Evolutionary conservation across 2,329 filamentous ascomycete species (phyloP).

Genomic region (Xylaria digitata): DNA sequence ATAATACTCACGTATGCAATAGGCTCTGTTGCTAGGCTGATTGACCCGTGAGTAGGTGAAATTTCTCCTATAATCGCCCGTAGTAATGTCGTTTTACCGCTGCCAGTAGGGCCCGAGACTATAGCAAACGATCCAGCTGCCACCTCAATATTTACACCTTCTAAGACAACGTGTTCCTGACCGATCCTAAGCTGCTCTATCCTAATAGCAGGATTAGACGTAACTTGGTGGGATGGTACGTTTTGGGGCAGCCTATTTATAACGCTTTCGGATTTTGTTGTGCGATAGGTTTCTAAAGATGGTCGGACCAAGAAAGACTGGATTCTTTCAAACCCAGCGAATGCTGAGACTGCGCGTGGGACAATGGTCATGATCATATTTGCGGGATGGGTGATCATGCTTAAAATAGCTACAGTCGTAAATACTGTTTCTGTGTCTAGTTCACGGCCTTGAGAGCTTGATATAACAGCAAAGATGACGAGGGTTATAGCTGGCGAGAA

Average conservation of each 20-base stretch:
- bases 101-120: constrained; percentile 44
- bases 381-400: constrained; percentile 55
- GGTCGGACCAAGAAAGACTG: constrained; percentile 50
- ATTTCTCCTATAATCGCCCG: constrained; percentile 43
- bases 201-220: constrained; percentile 14
- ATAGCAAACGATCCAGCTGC: constrained; percentile 43
- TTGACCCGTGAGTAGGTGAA: constrained; percentile 38
- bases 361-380: constrained; percentile 58
- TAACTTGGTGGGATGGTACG: background rate
- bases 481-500: constrained; percentile 56
- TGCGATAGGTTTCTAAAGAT: constrained; percentile 31
- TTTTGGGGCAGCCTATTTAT: background rate
- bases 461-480: constrained; percentile 50
- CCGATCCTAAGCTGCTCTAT: constrained; percentile 11
- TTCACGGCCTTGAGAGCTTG: constrained; percentile 32
- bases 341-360: constrained; percentile 49
- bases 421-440: constrained; percentile 55
- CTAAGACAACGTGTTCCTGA: background rate
- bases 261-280: background rate
- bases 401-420: constrained; percentile 54
- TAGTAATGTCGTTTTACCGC: constrained; percentile 47
- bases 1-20: constrained; percentile 47
- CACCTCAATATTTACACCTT: constrained; percentile 44
- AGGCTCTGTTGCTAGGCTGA: constrained; percentile 44
- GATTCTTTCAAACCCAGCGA: constrained; percentile 54